Base-by-base conservation (phyloP, 768 basidiomycete species). In the Tulasnella sp. region DNA sequence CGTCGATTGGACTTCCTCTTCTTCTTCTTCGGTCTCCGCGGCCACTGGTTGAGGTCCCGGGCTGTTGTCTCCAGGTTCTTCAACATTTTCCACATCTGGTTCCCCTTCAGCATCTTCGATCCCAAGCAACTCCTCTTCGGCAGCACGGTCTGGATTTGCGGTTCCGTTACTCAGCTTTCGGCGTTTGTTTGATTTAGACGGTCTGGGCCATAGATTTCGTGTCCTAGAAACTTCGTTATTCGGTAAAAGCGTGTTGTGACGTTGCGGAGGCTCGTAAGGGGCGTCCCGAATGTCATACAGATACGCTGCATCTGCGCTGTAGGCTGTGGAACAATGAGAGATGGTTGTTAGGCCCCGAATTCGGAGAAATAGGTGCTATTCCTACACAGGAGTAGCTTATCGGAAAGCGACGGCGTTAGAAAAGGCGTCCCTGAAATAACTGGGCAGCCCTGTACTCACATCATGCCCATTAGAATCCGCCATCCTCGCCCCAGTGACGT, bases 401-500 rank as follows among this genome's bases (percentile, higher is more conserved):
- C 20, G 55, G 11, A 51, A 51, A 32, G 42, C 35, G 20, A 71
- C 3, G 20, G 0, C 6, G 70, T 84, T 77, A 83, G 81, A 37
- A 71, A 69, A 29, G 5, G 5, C 5, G 77, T 83, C 76, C 80
- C 93, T 92, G 85, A 94, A 92, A 81, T 94, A 89, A 29, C 91
- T 91, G 84, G 91, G 93, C 15, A 74, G 85, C 85, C n/a, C 29
- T 46, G 13, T 44, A 78, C 83, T 76, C 80, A 93, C 93, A 85
- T 95, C 93, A 81, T 94, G 89, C 29, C 92, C 92, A 83, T 92
- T 93, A 72, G 85, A 85, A 40, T 85, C 81, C 20, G 92, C 90
- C 87, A 94, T 91, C 57, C 90, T 86, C n/a, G 89, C 88, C 26
- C 93, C 93, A 42, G 92, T 93, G 70, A 94, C 89, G 82, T 93